phyloP scores from a whole-genome alignment of 1,284 basidiomycete genomes.

The Albatrellus sp. region DNA sequence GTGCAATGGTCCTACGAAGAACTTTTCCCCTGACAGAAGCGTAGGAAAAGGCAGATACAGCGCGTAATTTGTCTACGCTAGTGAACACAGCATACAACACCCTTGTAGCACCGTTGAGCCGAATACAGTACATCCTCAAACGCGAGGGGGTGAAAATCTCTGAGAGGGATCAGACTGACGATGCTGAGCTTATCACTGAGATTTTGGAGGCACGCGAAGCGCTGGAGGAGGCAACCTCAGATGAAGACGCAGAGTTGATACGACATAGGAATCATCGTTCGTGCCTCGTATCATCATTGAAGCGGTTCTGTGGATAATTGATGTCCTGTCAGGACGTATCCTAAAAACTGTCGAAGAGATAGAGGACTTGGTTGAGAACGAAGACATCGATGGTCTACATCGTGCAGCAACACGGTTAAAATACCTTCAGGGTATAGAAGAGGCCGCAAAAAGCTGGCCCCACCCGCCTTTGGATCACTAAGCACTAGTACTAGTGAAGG shows the following conservation, averaged over 20 bases:
- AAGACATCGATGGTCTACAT: constrained; percentile 48
- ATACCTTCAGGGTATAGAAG: constrained; percentile 66
- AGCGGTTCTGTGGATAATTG: background rate
- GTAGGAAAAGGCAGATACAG: constrained; percentile 47
- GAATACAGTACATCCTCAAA: constrained; percentile 63
- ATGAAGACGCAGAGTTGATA: constrained; percentile 40
- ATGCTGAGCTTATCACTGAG: constrained; percentile 62
- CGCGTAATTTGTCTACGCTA: constrained; percentile 52
- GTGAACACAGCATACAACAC: constrained; percentile 71
- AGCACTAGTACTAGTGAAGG: background rate
- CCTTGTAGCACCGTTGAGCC: constrained; percentile 48
- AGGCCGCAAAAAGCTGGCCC: constrained; percentile 49
- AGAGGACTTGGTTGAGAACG: constrained; percentile 33
- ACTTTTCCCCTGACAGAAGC: constrained; percentile 6
- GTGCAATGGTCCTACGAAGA: constrained; percentile 14
- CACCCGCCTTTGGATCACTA: constrained; percentile 14
- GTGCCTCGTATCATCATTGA: constrained; percentile 15
- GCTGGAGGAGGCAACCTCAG: constrained; percentile 52
- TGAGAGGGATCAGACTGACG: constrained; percentile 70
- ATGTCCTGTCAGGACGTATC: constrained; percentile 39
- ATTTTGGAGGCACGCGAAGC: constrained; percentile 77
- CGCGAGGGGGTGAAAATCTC: constrained; percentile 45
- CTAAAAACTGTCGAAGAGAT: constrained; percentile 34
- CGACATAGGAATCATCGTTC: constrained; percentile 48
- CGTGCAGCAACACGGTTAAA: constrained; percentile 57